Conservation (phyloP, 352 stramenopile species). For the Globisporangium carolinianum region DNA sequence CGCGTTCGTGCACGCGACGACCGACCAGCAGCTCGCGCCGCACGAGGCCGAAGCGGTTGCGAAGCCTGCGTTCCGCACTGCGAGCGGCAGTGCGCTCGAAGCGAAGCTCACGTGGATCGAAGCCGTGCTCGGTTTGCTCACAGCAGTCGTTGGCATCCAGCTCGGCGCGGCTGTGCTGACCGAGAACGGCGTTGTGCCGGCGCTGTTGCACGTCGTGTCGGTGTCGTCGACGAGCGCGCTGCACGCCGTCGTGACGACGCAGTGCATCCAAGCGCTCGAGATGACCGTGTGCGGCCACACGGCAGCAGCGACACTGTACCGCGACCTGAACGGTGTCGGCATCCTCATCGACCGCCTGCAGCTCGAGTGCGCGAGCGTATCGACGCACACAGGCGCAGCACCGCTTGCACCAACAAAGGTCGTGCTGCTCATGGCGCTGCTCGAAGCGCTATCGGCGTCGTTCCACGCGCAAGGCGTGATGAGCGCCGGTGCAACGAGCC, state of each 20-base stretch:
- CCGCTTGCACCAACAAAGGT: constrained; percentile 43
- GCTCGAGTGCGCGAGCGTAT: constrained; percentile 38
- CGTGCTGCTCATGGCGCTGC: constrained; percentile 58
- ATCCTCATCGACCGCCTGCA: constrained; percentile 79
- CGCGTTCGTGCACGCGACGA: constrained; percentile 84
- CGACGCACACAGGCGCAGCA: background rate
- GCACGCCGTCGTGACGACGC: constrained; percentile 66
- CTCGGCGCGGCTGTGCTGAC: constrained; percentile 70
- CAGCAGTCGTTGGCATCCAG: constrained; percentile 68
- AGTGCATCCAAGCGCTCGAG: constrained; percentile 79
- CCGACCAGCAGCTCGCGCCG: constrained; percentile 54
- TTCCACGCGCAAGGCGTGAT: constrained; percentile 87
- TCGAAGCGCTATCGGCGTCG: constrained; percentile 76
- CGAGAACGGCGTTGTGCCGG: constrained; percentile 78
- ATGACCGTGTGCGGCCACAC: constrained; percentile 75
- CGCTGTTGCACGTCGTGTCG: constrained; percentile 70
- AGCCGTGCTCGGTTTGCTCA: constrained; percentile 64
- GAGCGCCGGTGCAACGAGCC: constrained; percentile 78
- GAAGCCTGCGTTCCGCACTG: constrained; percentile 44
- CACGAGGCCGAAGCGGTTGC: constrained; percentile 60
- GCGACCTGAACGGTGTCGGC: constrained; percentile 78
- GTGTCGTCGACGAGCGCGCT: constrained; percentile 44
- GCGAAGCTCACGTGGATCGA: constrained; percentile 75
- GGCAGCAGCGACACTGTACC: constrained; percentile 60
- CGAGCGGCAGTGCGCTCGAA: constrained; percentile 26